Evolutionary conservation across 2,329 filamentous ascomycete genomes (phyloP).

Genomic region (Blumeria hordei): DNA sequence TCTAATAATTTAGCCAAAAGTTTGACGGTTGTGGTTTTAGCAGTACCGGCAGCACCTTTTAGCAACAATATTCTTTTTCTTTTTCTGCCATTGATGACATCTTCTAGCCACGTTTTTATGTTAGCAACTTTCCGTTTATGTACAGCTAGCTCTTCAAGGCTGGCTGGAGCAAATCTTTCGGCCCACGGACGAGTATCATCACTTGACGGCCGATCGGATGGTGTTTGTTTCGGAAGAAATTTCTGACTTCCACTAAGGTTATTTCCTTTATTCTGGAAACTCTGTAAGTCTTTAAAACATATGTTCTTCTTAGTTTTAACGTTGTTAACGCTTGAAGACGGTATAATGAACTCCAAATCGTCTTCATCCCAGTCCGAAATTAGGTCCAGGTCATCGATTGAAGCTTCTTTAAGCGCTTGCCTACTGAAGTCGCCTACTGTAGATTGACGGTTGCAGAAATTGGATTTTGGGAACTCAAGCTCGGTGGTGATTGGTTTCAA

Average conservation of each 20-base stretch:
- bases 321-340: constrained; percentile 21
- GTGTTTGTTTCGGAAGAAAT: constrained; percentile 21
- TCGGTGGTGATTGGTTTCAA: too few species aligned
- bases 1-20: constrained; percentile 58
- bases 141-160: constrained; percentile 66
- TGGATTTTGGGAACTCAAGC: neutral
- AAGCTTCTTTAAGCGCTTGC: neutral
- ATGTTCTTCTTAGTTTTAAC: constrained; percentile 8
- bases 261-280: constrained; percentile 1
- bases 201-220: constrained; percentile 6
- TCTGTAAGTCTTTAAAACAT: too few species aligned
- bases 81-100: constrained; percentile 39
- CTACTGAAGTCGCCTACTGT: neutral
- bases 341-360: constrained; percentile 26
- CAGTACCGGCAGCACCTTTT: constrained; percentile 75
- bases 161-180: constrained; percentile 54
- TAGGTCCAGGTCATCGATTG: constrained; percentile 18
- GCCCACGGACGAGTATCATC: constrained; percentile 55
- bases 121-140: constrained; percentile 87
- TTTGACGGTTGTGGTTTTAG: constrained; percentile 79
- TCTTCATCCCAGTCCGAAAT: constrained; percentile 32
- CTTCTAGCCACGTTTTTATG: constrained; percentile 60
- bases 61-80: constrained; percentile 57
- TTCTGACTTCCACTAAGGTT: constrained; percentile 21
- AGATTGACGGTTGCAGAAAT: neutral